A percentile compares a stretch with the other conserved stretches of the same genome.
phyloP scores from a whole-genome alignment of 2,329 filamentous ascomycete species.

The Aspergillus ustus region DNA sequence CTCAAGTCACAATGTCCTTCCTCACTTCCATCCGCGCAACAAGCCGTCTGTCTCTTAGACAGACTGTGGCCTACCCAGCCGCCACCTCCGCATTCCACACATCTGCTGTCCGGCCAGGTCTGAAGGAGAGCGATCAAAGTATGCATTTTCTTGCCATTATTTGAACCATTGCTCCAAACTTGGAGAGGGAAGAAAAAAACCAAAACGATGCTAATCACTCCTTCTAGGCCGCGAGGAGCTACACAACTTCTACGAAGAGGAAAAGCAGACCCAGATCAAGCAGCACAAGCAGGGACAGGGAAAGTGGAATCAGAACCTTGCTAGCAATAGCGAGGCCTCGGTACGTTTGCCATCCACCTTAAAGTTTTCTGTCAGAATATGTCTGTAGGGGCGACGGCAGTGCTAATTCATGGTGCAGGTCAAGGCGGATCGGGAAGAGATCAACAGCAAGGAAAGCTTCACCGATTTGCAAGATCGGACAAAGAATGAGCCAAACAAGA shows the following conservation, averaged over 20 bases:
- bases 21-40: constrained; percentile 34
- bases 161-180: too few relatives aligned
- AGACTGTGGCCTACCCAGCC: constrained; percentile 18
- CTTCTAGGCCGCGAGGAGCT: constrained; percentile 49
- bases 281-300: constrained; percentile 63
- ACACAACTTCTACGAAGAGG: constrained; percentile 48
- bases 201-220: not conserved
- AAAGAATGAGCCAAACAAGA: constrained; percentile 40
- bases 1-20: constrained; percentile 38
- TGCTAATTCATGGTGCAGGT: constrained; percentile 33
- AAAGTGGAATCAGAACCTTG: constrained; percentile 78
- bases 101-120: constrained; percentile 28
- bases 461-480: constrained; percentile 63
- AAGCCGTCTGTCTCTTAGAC: constrained; percentile 28
- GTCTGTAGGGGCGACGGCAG: not conserved
- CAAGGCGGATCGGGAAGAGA: constrained; percentile 65
- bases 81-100: constrained; percentile 35
- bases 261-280: constrained; percentile 67
- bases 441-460: constrained; percentile 50
- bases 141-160: constrained; percentile 11
- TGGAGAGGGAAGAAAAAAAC: too few relatives aligned
- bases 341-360: constrained; percentile 45
- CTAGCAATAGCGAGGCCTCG: constrained; percentile 77
- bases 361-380: not conserved
- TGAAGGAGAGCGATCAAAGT: constrained; percentile 45